A percentile compares a stretch with the other conserved stretches of the same genome.
These are phyloP conservation scores for Lasiosphaeriaceae sp. DNA, from an alignment of 495 filamentous ascomycete genomes.

Conservation along the genomic window DNA sequence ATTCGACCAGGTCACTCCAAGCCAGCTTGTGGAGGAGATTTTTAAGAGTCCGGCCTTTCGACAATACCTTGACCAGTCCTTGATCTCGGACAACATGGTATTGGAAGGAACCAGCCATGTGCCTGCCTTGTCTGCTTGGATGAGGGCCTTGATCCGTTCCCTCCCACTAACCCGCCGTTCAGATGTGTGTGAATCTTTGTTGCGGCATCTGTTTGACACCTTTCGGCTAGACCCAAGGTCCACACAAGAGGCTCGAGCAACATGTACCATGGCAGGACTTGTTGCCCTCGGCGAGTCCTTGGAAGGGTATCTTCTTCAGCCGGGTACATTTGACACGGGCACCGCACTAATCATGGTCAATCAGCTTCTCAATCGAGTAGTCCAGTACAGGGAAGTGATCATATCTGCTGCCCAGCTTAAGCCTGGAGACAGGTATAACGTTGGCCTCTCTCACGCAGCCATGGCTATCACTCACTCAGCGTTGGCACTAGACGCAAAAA, in stretches of 20 bases:
- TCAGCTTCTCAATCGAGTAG: slow-evolving; percentile 44
- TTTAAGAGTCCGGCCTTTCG: slow-evolving; percentile 68
- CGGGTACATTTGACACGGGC: slow-evolving; percentile 38
- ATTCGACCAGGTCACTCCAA: slow-evolving; percentile 71
- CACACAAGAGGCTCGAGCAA: slow-evolving; percentile 34
- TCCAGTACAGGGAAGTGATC: slow-evolving; percentile 45
- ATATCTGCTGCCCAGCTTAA: slow-evolving; percentile 36
- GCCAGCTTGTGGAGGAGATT: slow-evolving; percentile 69
- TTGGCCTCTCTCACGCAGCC: slow-evolving; percentile 40
- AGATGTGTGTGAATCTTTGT: slow-evolving; percentile 66
- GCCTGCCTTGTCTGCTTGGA: slow-evolving; percentile 59
- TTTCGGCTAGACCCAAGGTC: slow-evolving; percentile 50
- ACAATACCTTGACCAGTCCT: slow-evolving; percentile 53
- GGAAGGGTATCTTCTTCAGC: slow-evolving; percentile 37
- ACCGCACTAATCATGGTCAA: slow-evolving; percentile 50
- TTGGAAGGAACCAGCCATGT: slow-evolving; percentile 55
- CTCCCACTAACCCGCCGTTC: slow-evolving; percentile 65
- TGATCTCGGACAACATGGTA: slow-evolving; percentile 50
- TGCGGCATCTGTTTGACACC: slow-evolving; percentile 63
- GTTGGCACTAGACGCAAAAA: slow-evolving; percentile 70
- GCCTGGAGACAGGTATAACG: slow-evolving; percentile 30
- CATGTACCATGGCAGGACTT: slow-evolving; percentile 44
- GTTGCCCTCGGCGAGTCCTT: slow-evolving; percentile 43
- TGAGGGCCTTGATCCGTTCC: slow-evolving; percentile 69
- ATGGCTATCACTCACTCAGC: slow-evolving; percentile 67